phyloP scores from a whole-genome alignment of 768 basidiomycete species.

The Suillus bovinus region DNA sequence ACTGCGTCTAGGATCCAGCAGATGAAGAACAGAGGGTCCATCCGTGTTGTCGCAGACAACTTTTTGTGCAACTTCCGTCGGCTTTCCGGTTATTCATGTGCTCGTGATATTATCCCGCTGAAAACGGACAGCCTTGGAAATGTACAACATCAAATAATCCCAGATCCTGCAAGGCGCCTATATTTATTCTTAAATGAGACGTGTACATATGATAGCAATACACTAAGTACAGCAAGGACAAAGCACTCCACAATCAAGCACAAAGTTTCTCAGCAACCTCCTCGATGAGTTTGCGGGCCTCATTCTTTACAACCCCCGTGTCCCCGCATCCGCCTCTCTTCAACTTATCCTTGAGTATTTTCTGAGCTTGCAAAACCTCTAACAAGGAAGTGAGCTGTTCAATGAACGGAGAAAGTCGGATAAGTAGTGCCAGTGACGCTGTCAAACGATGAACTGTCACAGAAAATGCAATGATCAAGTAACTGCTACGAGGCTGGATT shows the following conservation, averaged over 20 bases:
- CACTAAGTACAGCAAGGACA: not conserved
- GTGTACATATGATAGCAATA: constrained; percentile 5
- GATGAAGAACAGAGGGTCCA: not conserved
- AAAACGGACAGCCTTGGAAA: no score
- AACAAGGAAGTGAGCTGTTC: constrained; percentile 59
- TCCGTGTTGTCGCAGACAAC: constrained; percentile 1
- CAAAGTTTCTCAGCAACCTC: constrained; percentile 58
- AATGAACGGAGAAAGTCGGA: constrained; percentile 74
- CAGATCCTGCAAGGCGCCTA: not conserved
- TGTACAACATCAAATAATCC: not conserved
- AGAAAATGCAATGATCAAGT: constrained; percentile 3
- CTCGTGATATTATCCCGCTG: constrained; percentile 10
- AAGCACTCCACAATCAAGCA: constrained; percentile 10
- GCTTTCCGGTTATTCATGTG: constrained; percentile 13
- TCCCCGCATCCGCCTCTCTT: constrained; percentile 50
- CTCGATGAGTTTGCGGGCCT: constrained; percentile 60
- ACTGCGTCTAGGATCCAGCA: not conserved
- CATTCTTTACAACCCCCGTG: constrained; percentile 60
- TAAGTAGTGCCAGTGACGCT: constrained; percentile 73
- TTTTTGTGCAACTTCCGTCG: constrained; percentile 6
- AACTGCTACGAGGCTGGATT: constrained; percentile 1
- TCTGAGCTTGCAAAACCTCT: constrained; percentile 66
- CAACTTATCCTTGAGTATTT: constrained; percentile 60
- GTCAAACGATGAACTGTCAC: constrained; percentile 74
- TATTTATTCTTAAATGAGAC: not conserved